Evolutionary conservation across 106 monocot species (phyloP), one percentile per base, ranked within the genome.

Genomic region (Dioscorea dumetorum): DNA sequence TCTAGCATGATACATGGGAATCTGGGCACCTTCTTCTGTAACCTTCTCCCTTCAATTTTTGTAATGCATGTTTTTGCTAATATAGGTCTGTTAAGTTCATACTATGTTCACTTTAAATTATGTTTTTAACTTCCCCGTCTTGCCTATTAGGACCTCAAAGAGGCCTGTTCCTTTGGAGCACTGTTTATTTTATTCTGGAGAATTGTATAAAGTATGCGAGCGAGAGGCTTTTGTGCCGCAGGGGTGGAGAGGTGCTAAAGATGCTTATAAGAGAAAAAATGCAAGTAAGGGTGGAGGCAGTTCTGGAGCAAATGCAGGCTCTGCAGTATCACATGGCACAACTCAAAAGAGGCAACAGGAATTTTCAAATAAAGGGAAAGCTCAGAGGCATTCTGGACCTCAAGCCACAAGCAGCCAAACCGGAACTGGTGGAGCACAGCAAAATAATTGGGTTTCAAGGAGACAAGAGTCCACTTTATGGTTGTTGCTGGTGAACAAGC

Each of bases 121-220:
- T 63, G 35, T 62, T 21, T 48, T 60, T 73, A 12, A 1, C 31
- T 71, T 60, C 28, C 69, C 24, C n/a, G 20, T 4, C 8, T 59
- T 62, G 57, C 4, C 56, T 62, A 66, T 70, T 83, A 94, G 94
- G 78, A 95, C 95, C 12, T 70, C 49, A 31, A 95, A 77, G 68
- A 79, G 95, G 65, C 95, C 95, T 58, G 91, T 95, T 63, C 95
- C 95, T 66, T 75, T 95, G 62, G 95, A 95, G 67, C 95, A 95
- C 62, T 95, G 88, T 71, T 78, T 95, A 74, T 95, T 88, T 81
- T 95, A 91, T 64, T 82, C 91, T 67, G 88, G 91, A 33, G 95
- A 91, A 69, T 18, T 95, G 56, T 91, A 88, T 67, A 86, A 77
- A 70, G 74, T 95, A 61, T 91, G 95, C 69, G 88, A 95, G 76